Evolutionary conservation across 495 filamentous ascomycete species (phyloP).

Genomic region (Elasticomyces elasticus): DNA sequence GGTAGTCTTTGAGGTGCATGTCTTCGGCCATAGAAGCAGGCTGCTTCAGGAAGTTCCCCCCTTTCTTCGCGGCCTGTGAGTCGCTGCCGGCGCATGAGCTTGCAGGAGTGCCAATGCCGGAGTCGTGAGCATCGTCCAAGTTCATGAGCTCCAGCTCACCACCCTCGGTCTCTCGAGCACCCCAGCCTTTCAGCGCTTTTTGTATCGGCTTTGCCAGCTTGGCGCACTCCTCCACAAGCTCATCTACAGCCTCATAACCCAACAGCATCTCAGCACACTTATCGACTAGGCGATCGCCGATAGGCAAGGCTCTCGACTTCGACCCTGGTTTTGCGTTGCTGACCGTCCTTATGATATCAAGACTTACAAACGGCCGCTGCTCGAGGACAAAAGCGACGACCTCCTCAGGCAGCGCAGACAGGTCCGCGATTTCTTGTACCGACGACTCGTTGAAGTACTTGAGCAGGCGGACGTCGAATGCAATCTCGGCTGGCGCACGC

Average conservation of each 20-base stretch:
- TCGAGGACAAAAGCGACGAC: slow-evolving; percentile 55
- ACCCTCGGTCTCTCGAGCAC: slow-evolving; percentile 51
- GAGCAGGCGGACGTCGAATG: slow-evolving; percentile 50
- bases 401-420: slow-evolving; percentile 59
- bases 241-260: slow-evolving; percentile 69
- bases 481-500: slow-evolving; percentile 22
- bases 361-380: slow-evolving; percentile 35
- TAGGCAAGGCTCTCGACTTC: slow-evolving; percentile 42
- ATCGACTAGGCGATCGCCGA: slow-evolving; percentile 65
- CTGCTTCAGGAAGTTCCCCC: slow-evolving; percentile 50
- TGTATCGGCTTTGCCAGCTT: slow-evolving; percentile 57
- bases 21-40: slow-evolving; percentile 63
- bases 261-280: slow-evolving; percentile 61
- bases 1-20: slow-evolving; percentile 76
- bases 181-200: slow-evolving; percentile 59
- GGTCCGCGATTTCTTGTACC: slow-evolving; percentile 60
- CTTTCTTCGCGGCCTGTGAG: slow-evolving; percentile 33
- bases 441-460: slow-evolving; percentile 76
- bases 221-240: slow-evolving; percentile 63
- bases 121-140: slow-evolving; percentile 51
- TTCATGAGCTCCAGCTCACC: slow-evolving; percentile 62
- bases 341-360: slow-evolving; percentile 49
- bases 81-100: slow-evolving; percentile 41
- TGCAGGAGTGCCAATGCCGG: slow-evolving; percentile 63
- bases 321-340: slow-evolving; percentile 32